Conservation (phyloP, 352 stramenopile species). For the Phytophthora cryptogea region DNA sequence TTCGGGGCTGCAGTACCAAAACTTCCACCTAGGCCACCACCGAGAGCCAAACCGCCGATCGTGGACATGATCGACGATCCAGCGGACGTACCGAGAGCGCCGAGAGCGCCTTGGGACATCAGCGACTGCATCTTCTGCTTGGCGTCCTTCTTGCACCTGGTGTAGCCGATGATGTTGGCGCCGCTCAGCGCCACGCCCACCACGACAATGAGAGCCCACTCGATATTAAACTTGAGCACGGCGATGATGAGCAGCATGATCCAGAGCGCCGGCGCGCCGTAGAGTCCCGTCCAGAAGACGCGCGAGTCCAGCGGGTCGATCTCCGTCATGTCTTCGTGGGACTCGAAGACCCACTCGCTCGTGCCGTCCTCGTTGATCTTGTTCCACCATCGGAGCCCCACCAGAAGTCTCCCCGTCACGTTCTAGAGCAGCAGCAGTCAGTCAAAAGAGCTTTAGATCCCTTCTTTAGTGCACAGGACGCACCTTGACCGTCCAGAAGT, state of each 20-base stretch:
- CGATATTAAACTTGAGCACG: slow-evolving; percentile 93
- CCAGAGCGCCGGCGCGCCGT: slow-evolving; percentile 93
- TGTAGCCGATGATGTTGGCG: slow-evolving; percentile 99
- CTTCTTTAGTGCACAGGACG: slow-evolving; percentile 1
- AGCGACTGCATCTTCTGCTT: slow-evolving; percentile 85
- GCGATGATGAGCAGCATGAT: slow-evolving; percentile 90
- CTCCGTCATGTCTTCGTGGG: slow-evolving; percentile 89
- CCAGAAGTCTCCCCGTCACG: slow-evolving; percentile 86
- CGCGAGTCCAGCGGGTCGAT: slow-evolving; percentile 89
- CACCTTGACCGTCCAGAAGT: slow-evolving; percentile 99
- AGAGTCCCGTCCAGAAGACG: slow-evolving; percentile 97
- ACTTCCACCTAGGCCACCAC: slow-evolving; percentile 27
- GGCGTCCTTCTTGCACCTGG: slow-evolving; percentile 94
- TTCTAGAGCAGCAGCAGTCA: slow-evolving; percentile 58
- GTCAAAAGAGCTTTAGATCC: slow-evolving; percentile 40
- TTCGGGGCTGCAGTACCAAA: slow-evolving; percentile 11
- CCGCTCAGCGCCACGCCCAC: slow-evolving; percentile 92
- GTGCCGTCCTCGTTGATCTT: slow-evolving; percentile 95
- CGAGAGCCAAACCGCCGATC: slow-evolving; percentile 69
- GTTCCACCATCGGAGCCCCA: slow-evolving; percentile 98
- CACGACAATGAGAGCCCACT: slow-evolving; percentile 94
- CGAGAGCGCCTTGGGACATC: slow-evolving; percentile 78
- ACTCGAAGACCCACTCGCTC: slow-evolving; percentile 98
- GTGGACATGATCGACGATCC: slow-evolving; percentile 80
- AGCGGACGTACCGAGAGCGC: slow-evolving; percentile 64